These are phyloP conservation scores for Eucalyptus urophylla DNA, from an alignment of 345 rosid genomes.

Conservation along the genomic window DNA sequence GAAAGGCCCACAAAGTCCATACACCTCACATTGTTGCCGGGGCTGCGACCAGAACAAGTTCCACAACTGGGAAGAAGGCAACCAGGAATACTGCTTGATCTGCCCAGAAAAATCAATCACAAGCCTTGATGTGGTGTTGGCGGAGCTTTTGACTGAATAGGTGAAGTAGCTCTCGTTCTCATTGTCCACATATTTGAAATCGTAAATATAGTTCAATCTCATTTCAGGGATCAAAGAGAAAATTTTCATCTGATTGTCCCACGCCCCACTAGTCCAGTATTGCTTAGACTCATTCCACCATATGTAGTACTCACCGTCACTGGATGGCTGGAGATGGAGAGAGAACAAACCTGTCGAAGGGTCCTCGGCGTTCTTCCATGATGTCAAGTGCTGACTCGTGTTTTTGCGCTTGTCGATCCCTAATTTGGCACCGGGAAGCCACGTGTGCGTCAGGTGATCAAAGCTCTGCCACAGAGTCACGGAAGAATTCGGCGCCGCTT, in stretches of 20 bases:
- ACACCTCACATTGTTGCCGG: constrained; percentile 52
- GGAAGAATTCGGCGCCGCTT: constrained; percentile 7
- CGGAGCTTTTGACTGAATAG: constrained; percentile 19
- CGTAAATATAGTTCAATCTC: constrained; percentile 36
- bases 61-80: constrained; percentile 18
- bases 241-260: constrained; percentile 28
- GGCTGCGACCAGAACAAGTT: constrained; percentile 62
- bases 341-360: constrained; percentile 76
- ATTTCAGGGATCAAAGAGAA: constrained; percentile 65
- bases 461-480: constrained; percentile 57
- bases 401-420: constrained; percentile 27
- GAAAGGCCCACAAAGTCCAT: constrained; percentile 54
- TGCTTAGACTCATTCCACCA: constrained; percentile 28
- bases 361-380: constrained; percentile 55
- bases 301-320: constrained; percentile 24
- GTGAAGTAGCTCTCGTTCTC: constrained; percentile 49
- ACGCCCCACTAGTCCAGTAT: constrained; percentile 64
- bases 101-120: constrained; percentile 52
- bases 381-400: constrained; percentile 24
- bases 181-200: constrained; percentile 32
- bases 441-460: constrained; percentile 53
- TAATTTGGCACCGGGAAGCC: constrained; percentile 68
- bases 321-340: constrained; percentile 43
- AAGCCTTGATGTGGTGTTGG: constrained; percentile 21
- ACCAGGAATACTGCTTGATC: constrained; percentile 39